Evolutionary conservation across 1,284 basidiomycete species (phyloP), one percentile per base, ranked within the genome.

Genomic region (Anthracocystis panici-leucophaei): DNA sequence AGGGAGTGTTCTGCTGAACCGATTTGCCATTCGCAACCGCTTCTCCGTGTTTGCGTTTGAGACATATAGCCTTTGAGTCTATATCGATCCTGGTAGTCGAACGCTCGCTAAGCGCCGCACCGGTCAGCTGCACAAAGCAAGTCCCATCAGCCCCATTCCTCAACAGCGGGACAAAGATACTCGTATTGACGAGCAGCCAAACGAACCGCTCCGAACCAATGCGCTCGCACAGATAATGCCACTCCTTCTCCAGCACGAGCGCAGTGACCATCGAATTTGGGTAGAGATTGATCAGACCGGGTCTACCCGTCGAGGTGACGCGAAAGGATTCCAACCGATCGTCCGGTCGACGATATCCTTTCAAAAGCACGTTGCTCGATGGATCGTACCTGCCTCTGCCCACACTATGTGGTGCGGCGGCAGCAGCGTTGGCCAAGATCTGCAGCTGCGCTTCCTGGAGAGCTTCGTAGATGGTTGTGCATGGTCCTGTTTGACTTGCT

Each of bases 81-180:
- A 14, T 8, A 5, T 65, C 27, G 31, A 23, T 7, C 29, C 9
- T 31, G 4, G 9, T 25, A 2, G 55, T 8, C 1, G 65, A 9
- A 9, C 29, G 51, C 54, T 89, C 87, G 18, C 90, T 86, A 11
- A 95, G 80, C 2, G 91, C 90, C 35, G 88, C 87, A 2, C 93
- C 94, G 0, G 91, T 90, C 65, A 94, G 83, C 84, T 95, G 93
- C 68, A 91, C 92, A 16, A 91, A 88, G 79, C 92, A 94, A n/a
- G 89, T 90, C 75, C 93, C 93, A 0, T 72, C 65, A 2, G 62
- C 58, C 0, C 53, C 74, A 2, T 56, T 10, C 9, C 23, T 21
- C 11, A 91, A 90, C 8, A 95, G 82, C 1, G 90, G 86, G 14
- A 91, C 81, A 80, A 94, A 95, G 25, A 94, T 79, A 16, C 89